Evolutionary conservation across 306 rosid species (phyloP), one percentile per base, ranked within the genome.

Genomic region (Alnus rubra): DNA sequence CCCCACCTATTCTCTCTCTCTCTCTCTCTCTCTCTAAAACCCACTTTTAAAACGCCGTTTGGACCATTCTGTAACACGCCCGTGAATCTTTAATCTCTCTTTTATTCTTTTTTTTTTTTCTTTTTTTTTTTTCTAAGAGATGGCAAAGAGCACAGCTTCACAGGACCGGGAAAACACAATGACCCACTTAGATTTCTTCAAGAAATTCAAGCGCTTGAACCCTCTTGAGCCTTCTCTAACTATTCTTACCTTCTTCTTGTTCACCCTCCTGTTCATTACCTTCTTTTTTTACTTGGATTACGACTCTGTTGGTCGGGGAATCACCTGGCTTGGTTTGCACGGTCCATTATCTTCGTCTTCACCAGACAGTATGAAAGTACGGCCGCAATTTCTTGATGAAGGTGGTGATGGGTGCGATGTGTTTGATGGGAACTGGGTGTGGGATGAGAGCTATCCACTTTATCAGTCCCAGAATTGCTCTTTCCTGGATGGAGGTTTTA

Each of bases 391-490:
- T 82, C 88, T 92, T 18, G 87, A 81, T 44, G 83, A 74, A 59
- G 84, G 82, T 1, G 88, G 88, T 37, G 89, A 84, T 55, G 33
- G 50, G 4, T 94, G 98, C 74, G 88, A 92, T 74, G 63, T 90
- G 2, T 94, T 90, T 76, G 88, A 90, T 83, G 98, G 98, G 37
- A 88, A 81, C 39, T 94, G 98, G 98, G 94, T 87, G 55, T 90
- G 97, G 97, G 98, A 94, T 85, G 97, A 94, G 76, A 78, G 83
- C 44, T 92, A 94, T 53, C 98, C 98, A 7, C 80, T 94, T 74
- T 94, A 94, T 64, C 76, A 83, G 76, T 89, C 98, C 23, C 75
- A 76, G 7, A 80, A 84, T 74, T 94, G 98, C 78, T 80, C 91
- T 30, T 88, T 94, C 75, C 7, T 89, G 73, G 98, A 94, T 87